A percentile compares a stretch with the other conserved stretches of the same genome.
Conservation (phyloP, 306 rosid species). For the Cajanus cajan region DNA sequence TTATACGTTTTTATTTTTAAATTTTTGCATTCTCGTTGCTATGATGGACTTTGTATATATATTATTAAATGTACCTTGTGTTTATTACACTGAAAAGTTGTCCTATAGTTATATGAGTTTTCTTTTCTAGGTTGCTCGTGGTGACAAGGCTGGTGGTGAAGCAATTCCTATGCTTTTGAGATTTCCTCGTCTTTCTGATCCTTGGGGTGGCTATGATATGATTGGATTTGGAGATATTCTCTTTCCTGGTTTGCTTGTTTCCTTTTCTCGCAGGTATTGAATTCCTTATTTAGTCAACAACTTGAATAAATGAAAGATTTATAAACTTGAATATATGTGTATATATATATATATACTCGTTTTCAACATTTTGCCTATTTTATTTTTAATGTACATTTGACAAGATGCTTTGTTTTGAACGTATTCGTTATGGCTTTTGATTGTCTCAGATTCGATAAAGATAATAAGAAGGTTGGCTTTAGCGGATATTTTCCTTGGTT, state of each 20-base stretch:
- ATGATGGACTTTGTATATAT: neutral
- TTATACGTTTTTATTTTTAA: neutral
- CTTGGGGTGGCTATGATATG: constrained; percentile 96
- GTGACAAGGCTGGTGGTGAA: constrained; percentile 86
- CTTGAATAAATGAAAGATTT: neutral
- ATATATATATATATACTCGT: too few relatives aligned
- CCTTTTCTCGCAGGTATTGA: constrained; percentile 71
- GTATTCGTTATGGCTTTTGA: constrained; percentile 29
- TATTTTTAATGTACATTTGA: neutral
- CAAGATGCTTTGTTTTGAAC: constrained; percentile 11
- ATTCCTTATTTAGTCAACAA: constrained; percentile 23
- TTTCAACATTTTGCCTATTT: neutral
- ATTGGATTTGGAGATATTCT: constrained; percentile 96
- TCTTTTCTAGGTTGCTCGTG: constrained; percentile 75
- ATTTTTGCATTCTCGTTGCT: neutral
- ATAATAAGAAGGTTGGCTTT: constrained; percentile 44
- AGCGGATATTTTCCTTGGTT: constrained; percentile 75
- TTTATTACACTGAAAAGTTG: neutral
- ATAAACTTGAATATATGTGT: constrained; percentile 1
- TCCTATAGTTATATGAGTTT: neutral
- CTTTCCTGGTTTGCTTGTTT: constrained; percentile 94
- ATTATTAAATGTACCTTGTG: neutral
- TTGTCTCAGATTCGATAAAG: constrained; percentile 83
- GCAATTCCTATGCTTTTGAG: constrained; percentile 94
- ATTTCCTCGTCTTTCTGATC: constrained; percentile 74